These are phyloP conservation scores for Debaryomycetaceae sp. DNA, from an alignment of 1,139 yeast species.

Conservation along the genomic window DNA sequence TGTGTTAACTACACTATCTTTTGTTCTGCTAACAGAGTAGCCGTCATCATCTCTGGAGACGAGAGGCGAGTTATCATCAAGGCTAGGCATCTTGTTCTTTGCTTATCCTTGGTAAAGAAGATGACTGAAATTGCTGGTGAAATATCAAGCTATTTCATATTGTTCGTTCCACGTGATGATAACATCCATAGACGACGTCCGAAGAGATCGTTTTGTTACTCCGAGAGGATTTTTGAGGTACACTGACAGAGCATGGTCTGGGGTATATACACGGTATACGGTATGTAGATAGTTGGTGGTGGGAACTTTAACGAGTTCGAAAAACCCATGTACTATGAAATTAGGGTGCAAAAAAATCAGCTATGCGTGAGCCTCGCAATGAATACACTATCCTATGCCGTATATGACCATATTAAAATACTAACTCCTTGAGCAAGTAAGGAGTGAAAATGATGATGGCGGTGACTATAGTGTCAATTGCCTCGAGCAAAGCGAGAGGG, in stretches of 20 bases:
- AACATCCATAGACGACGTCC: neutral
- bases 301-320: too few species aligned
- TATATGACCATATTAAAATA: constrained; percentile 5
- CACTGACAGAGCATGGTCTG: too few species aligned
- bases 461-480: constrained; percentile 63
- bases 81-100: constrained; percentile 5
- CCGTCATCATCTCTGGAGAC: constrained; percentile 4
- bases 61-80: constrained; percentile 6
- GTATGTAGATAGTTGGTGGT: too few species aligned
- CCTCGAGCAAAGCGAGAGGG: constrained; percentile 71
- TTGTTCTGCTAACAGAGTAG: neutral
- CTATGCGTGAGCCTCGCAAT: too few species aligned
- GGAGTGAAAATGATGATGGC: constrained; percentile 82
- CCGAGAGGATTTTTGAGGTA: too few species aligned
- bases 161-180: neutral
- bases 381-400: too few species aligned
- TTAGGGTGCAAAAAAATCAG: too few species aligned
- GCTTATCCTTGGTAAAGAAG: neutral
- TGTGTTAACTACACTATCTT: constrained; percentile 9
- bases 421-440: constrained; percentile 53
- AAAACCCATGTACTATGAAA: too few species aligned
- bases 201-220: neutral
- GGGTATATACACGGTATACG: too few species aligned
- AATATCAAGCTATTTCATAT: neutral
- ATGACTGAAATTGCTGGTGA: neutral